These are phyloP conservation scores for Monilinia vaccinii-corymbosi DNA, from an alignment of 2,329 filamentous ascomycete genomes.

Conservation along the genomic window DNA sequence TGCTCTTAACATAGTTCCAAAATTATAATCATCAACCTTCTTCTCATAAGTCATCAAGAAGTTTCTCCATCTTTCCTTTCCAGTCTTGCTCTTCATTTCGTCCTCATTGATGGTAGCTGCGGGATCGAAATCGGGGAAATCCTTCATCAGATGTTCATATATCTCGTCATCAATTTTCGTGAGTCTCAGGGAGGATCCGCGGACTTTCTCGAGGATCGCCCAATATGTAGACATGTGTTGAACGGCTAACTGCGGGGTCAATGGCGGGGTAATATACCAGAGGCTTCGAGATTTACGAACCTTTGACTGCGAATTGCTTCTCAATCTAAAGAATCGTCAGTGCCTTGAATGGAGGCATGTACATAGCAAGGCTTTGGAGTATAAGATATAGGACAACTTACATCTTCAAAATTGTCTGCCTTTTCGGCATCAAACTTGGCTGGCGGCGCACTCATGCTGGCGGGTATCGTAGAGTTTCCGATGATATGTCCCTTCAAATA, in stretches of 20 bases:
- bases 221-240: conserved; percentile 97
- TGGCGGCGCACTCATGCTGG: conserved; percentile 22
- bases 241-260: conserved; percentile 47
- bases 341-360: neutral
- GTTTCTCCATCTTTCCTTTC: conserved; percentile 89
- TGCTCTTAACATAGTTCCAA: conserved; percentile 83
- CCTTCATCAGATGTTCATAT: conserved; percentile 73
- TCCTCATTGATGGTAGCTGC: conserved; percentile 76
- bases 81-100: conserved; percentile 92
- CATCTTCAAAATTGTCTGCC: conserved; percentile 62
- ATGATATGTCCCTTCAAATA: neutral
- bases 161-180: conserved; percentile 96
- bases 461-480: too few species aligned
- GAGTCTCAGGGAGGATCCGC: conserved; percentile 78
- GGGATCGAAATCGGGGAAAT: conserved; percentile 90
- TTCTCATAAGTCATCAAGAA: conserved; percentile 95
- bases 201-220: conserved; percentile 85
- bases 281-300: conserved; percentile 34
- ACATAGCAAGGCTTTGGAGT: conserved; percentile 2
- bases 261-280: conserved; percentile 18
- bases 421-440: conserved; percentile 47
- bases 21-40: conserved; percentile 95
- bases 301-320: conserved; percentile 98
- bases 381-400: conserved; percentile 32
- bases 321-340: conserved; percentile 60